Evolutionary conservation across 345 rosid species (phyloP).

Genomic region (Lumnitzera littorea): DNA sequence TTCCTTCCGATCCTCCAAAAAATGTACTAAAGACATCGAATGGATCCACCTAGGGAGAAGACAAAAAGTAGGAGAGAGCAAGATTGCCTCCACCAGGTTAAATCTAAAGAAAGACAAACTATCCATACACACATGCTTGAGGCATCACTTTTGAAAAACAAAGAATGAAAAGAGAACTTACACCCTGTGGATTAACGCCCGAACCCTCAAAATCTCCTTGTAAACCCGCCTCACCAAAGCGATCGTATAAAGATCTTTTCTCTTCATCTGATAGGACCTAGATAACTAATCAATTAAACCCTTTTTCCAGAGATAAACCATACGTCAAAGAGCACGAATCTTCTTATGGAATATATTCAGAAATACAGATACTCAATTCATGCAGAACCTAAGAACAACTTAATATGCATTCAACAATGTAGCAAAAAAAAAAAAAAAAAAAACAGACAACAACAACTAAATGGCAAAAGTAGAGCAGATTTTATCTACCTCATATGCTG

Average conservation of each 20-base stretch:
- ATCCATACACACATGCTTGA: neutral
- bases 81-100: neutral
- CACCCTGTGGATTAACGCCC: constrained; percentile 41
- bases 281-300: constrained; percentile 32
- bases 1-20: constrained; percentile 71
- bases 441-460: neutral
- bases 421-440: neutral
- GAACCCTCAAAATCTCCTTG: constrained; percentile 53
- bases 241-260: constrained; percentile 85
- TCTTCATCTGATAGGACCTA: constrained; percentile 94
- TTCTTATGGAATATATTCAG: constrained; percentile 1
- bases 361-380: neutral
- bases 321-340: neutral
- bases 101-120: neutral
- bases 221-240: constrained; percentile 72
- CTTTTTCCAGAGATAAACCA: constrained; percentile 11
- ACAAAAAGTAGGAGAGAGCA: neutral
- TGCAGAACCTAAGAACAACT: neutral
- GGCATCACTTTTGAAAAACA: neutral
- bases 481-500: constrained; percentile 80
- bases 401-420: neutral
- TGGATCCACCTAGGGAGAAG: constrained; percentile 62
- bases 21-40: constrained; percentile 70
- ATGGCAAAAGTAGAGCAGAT: neutral
- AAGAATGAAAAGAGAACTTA: constrained; percentile 24